phyloP scores from a whole-genome alignment of 1,139 yeast genomes.

The Suhomyces chickasaworum region DNA sequence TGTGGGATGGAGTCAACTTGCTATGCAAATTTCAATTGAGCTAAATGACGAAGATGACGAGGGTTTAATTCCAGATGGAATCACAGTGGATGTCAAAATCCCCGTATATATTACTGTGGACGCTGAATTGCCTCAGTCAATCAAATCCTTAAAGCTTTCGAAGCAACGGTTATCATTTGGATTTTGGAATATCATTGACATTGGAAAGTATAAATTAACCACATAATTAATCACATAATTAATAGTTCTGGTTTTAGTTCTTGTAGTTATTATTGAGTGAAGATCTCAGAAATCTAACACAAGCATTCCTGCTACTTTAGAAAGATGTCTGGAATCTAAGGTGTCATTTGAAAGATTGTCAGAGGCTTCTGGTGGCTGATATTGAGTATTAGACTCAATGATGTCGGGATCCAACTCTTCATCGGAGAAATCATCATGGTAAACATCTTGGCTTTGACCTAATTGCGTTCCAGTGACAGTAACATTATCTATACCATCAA shows the following conservation, averaged over 20 bases:
- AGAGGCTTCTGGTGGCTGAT: slow-evolving; percentile 20
- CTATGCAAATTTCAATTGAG: slow-evolving; percentile 24
- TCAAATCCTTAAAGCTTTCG: slow-evolving; percentile 21
- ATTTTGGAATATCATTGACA: slow-evolving; percentile 35
- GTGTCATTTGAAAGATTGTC: slow-evolving; percentile 30
- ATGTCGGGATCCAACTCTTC: slow-evolving; percentile 20
- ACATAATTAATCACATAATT: no score
- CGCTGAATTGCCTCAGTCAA: slow-evolving; percentile 28
- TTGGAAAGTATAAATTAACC: slow-evolving; percentile 17
- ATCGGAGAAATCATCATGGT: slow-evolving; percentile 13
- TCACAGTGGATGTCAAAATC: slow-evolving; percentile 18
- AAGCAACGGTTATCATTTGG: slow-evolving; percentile 31
- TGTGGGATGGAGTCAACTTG: slow-evolving; percentile 40
- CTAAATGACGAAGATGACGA: slow-evolving; percentile 7
- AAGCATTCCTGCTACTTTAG: slow-evolving; percentile 55
- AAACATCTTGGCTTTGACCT: slow-evolving; percentile 9
- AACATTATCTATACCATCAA: slow-evolving; percentile 37
- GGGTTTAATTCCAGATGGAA: neutral
- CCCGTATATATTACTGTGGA: slow-evolving; percentile 36
- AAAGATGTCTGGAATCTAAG: slow-evolving; percentile 54
- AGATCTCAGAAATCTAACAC: slow-evolving; percentile 51
- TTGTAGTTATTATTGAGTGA: neutral
- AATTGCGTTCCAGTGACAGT: slow-evolving; percentile 14
- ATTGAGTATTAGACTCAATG: slow-evolving; percentile 24
- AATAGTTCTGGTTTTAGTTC: no score